phyloP scores from a whole-genome alignment of 495 filamentous ascomycete genomes.

The Aspergillus egyptiacus region DNA sequence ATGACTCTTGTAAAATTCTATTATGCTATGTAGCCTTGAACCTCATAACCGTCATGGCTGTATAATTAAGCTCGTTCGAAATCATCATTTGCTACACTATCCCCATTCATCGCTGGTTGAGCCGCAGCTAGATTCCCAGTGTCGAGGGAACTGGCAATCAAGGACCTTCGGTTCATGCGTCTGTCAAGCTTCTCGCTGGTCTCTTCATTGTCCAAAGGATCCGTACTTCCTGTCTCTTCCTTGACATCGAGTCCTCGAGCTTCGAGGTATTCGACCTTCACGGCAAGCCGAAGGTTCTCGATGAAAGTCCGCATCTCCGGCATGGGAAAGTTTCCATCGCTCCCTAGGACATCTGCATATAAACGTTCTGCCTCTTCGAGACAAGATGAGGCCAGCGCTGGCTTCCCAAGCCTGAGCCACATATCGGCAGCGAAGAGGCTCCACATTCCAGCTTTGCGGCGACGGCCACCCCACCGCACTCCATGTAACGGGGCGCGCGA shows the following conservation, averaged over 20 bases:
- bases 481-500: conserved; percentile 59
- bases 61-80: conserved; percentile 45
- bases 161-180: conserved; percentile 37
- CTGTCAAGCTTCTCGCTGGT: conserved; percentile 52
- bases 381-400: conserved; percentile 61
- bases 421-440: conserved; percentile 72
- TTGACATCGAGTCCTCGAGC: conserved; percentile 30
- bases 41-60: conserved; percentile 12
- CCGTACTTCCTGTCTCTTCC: conserved; percentile 28
- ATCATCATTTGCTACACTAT: conserved; percentile 39
- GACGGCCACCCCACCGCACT: conserved; percentile 60
- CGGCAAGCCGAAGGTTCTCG: conserved; percentile 51
- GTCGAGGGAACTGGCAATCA: conserved; percentile 37
- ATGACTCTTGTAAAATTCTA: conserved; percentile 13
- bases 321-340: conserved; percentile 50
- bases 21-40: conserved; percentile 17
- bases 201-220: conserved; percentile 47
- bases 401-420: conserved; percentile 70
- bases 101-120: conserved; percentile 25
- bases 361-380: conserved; percentile 63
- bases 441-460: conserved; percentile 87
- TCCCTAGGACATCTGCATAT: conserved; percentile 56
- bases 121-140: conserved; percentile 27
- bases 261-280: conserved; percentile 48
- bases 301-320: conserved; percentile 55